Conservation (phyloP, 495 filamentous ascomycete genomes). For the Pyrenopolyporus hunteri region DNA sequence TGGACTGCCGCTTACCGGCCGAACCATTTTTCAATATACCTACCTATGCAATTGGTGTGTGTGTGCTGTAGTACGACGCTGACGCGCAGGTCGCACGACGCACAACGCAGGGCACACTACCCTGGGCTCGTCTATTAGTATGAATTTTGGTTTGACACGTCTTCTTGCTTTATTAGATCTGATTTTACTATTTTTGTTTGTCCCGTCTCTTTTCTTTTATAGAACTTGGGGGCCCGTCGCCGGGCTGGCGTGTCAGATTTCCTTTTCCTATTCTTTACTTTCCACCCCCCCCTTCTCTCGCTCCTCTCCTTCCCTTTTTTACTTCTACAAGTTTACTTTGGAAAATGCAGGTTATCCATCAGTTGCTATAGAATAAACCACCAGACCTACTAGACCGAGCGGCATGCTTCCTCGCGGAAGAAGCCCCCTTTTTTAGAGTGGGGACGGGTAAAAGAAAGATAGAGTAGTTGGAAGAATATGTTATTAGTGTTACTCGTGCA, state of each 20-base stretch:
- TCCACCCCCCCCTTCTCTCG: not conserved
- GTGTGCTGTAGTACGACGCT: slow-evolving; percentile 19
- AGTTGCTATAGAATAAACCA: slow-evolving; percentile 26
- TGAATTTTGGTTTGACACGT: not conserved
- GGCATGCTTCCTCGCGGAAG: slow-evolving; percentile 36
- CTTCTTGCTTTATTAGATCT: not conserved
- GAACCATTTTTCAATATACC: too few species aligned
- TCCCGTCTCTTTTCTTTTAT: slow-evolving; percentile 3
- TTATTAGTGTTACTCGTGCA: slow-evolving; percentile 10
- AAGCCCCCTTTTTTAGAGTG: slow-evolving; percentile 8
- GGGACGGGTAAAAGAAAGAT: slow-evolving; percentile 5
- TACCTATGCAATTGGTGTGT: slow-evolving; percentile 20
- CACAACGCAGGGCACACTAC: slow-evolving; percentile 20
- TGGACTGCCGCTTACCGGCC: too few species aligned
- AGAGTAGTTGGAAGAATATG: slow-evolving; percentile 3
- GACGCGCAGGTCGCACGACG: slow-evolving; percentile 24
- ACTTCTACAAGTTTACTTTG: too few species aligned
- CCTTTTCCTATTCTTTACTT: slow-evolving; percentile 1
- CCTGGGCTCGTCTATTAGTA: too few species aligned
- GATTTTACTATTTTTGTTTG: slow-evolving; percentile 7
- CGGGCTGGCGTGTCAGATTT: slow-evolving; percentile 10
- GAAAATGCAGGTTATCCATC: too few species aligned
- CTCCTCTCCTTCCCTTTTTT: slow-evolving; percentile 4
- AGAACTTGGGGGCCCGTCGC: slow-evolving; percentile 8
- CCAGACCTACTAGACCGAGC: slow-evolving; percentile 32